Conservation (phyloP, 1,284 basidiomycete genomes). For the Boletellus deceptivus region DNA sequence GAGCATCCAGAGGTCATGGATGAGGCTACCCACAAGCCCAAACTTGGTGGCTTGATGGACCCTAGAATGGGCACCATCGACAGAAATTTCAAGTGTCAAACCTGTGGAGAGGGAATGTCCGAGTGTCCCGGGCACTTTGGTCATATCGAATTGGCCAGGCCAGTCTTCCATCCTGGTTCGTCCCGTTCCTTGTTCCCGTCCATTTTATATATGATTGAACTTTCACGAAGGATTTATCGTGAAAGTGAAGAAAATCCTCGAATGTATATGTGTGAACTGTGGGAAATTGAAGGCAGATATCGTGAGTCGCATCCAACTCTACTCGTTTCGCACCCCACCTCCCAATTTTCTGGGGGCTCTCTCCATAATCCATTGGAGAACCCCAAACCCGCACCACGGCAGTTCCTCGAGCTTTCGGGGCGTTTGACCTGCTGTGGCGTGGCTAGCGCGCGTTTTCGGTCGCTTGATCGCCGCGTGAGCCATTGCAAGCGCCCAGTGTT, state of each 20-base stretch:
- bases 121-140: conserved; percentile 99
- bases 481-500: conserved; percentile 61
- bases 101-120: conserved; percentile 98
- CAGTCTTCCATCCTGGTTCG: conserved; percentile 95
- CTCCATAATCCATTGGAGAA: conserved; percentile 79
- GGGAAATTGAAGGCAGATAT: conserved; percentile 96
- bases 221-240: conserved; percentile 82
- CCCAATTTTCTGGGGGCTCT: conserved; percentile 94
- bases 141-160: conserved; percentile 95
- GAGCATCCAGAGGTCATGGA: conserved; percentile 99
- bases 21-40: conserved; percentile 85
- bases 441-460: conserved; percentile 77
- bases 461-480: conserved; percentile 84
- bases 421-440: conserved; percentile 72
- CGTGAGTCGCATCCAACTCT: conserved; percentile 80
- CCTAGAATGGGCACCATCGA: conserved; percentile 98
- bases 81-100: conserved; percentile 99
- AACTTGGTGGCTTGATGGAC: conserved; percentile 94
- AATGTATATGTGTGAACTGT: conserved; percentile 98
- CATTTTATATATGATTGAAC: not conserved
- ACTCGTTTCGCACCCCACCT: conserved; percentile 89
- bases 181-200: conserved; percentile 9
- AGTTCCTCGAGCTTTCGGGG: conserved; percentile 70
- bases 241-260: conserved; percentile 99
- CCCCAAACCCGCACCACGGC: conserved; percentile 83